phyloP scores from a whole-genome alignment of 163 green algal genomes.

The Scenedesmus sp. region DNA sequence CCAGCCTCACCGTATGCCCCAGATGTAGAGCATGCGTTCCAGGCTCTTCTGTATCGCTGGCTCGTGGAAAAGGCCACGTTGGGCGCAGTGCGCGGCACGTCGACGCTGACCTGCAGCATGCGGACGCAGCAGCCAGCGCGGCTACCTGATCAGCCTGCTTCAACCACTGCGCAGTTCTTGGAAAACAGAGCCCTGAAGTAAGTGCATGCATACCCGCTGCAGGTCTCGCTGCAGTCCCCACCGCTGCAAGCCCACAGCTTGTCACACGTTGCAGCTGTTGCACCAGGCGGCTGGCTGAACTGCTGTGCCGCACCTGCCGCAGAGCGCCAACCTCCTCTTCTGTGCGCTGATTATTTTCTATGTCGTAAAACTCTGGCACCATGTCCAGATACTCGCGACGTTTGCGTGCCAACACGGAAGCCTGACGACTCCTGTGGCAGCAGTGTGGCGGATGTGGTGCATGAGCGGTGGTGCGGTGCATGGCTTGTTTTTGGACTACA shows the following conservation, averaged over 20 bases:
- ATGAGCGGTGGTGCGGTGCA: too few relatives aligned
- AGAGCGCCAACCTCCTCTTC: slow-evolving; percentile 86
- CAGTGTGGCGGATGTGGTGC: not conserved
- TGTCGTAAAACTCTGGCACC: slow-evolving; percentile 90
- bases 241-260: not conserved
- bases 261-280: not conserved
- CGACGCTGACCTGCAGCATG: slow-evolving; percentile 86
- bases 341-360: slow-evolving; percentile 71
- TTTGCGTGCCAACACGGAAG: slow-evolving; percentile 79
- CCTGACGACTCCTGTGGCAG: slow-evolving; percentile 64
- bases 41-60: slow-evolving; percentile 89
- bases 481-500: too few relatives aligned
- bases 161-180: not conserved
- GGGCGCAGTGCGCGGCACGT: slow-evolving; percentile 95
- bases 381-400: slow-evolving; percentile 87
- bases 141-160: not conserved
- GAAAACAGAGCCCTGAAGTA: not conserved
- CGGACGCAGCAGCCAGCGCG: not conserved
- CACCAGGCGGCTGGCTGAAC: too few relatives aligned
- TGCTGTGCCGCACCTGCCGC: slow-evolving; percentile 73
- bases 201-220: not conserved
- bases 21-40: slow-evolving; percentile 96
- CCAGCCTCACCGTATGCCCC: slow-evolving; percentile 83
- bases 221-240: not conserved
- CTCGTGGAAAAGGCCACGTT: slow-evolving; percentile 93